phyloP scores from a whole-genome alignment of 2,329 filamentous ascomycete genomes.

The Chalaropsis thielavioides region DNA sequence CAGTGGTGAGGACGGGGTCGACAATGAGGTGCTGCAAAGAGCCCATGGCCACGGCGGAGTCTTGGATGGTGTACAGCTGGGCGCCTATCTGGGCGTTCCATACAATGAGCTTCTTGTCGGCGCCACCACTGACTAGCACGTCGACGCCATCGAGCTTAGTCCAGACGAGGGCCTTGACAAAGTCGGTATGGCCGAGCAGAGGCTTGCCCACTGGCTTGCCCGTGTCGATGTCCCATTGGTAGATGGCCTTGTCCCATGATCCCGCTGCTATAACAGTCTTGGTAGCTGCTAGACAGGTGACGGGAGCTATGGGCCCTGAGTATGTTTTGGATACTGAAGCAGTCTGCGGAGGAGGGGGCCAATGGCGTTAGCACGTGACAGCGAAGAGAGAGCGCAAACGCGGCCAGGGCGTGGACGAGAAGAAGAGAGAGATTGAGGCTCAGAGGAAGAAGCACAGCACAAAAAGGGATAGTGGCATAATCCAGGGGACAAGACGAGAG shows the following conservation, averaged over 20 bases:
- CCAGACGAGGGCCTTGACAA: slow-evolving; percentile 68
- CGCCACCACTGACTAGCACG: slow-evolving; percentile 57
- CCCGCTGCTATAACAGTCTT: slow-evolving; percentile 61
- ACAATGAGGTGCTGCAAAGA: slow-evolving; percentile 67
- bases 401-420: neutral
- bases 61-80: slow-evolving; percentile 62
- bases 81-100: slow-evolving; percentile 61
- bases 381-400: neutral
- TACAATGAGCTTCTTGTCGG: slow-evolving; percentile 67
- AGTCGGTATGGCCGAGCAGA: slow-evolving; percentile 71
- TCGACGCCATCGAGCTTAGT: slow-evolving; percentile 46
- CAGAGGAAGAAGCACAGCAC: neutral
- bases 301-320: slow-evolving; percentile 61
- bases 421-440: neutral
- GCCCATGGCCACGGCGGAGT: slow-evolving; percentile 54
- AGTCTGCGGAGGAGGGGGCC: neutral
- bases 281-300: slow-evolving; percentile 61
- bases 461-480: neutral
- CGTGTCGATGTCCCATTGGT: slow-evolving; percentile 61
- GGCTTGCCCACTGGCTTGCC: slow-evolving; percentile 35
- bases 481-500: neutral
- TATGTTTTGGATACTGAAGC: slow-evolving; percentile 33
- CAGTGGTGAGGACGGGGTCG: slow-evolving; percentile 47
- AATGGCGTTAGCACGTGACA: neutral
- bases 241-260: slow-evolving; percentile 87